phyloP scores from a whole-genome alignment of 2,329 filamentous ascomycete genomes.

The Coniochaeta sp. region DNA sequence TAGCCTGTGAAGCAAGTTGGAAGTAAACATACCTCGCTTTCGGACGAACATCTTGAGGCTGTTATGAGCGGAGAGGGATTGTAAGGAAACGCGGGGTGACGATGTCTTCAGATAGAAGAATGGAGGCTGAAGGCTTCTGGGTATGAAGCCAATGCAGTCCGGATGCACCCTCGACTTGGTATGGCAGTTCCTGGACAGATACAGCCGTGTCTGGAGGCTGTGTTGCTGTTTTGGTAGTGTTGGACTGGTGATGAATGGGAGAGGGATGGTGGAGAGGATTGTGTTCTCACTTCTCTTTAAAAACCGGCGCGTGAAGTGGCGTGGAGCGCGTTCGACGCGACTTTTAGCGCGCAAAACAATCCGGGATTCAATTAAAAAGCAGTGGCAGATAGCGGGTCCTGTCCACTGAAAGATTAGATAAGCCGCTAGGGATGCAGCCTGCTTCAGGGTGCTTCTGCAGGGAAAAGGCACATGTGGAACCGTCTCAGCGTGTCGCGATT shows the following conservation, averaged over 20 bases:
- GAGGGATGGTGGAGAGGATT: conserved; percentile 1
- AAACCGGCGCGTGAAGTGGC: conserved; percentile 1
- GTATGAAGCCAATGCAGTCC: not conserved
- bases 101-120: not conserved
- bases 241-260: not conserved
- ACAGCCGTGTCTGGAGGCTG: conserved; percentile 1
- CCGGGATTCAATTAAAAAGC: conserved; percentile 1
- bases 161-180: not conserved
- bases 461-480: not conserved
- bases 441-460: not conserved
- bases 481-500: not conserved
- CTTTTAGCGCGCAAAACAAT: not conserved
- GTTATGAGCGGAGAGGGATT: not conserved
- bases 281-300: not conserved
- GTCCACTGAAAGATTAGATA: not conserved
- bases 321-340: conserved; percentile 1
- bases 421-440: not conserved
- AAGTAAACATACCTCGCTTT: conserved; percentile 47
- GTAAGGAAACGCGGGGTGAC: conserved; percentile 2
- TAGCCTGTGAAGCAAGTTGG: not conserved
- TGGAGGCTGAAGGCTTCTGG: not conserved
- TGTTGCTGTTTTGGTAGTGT: not conserved
- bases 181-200: conserved; percentile 1
- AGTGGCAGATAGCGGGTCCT: not conserved
- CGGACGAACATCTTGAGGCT: conserved; percentile 49